Percentiles rank a stretch among this genome's conserved stretches.
Evolutionary conservation across 164 flowering plant species (phyloP).

Genomic region (Berberis thunbergii): DNA sequence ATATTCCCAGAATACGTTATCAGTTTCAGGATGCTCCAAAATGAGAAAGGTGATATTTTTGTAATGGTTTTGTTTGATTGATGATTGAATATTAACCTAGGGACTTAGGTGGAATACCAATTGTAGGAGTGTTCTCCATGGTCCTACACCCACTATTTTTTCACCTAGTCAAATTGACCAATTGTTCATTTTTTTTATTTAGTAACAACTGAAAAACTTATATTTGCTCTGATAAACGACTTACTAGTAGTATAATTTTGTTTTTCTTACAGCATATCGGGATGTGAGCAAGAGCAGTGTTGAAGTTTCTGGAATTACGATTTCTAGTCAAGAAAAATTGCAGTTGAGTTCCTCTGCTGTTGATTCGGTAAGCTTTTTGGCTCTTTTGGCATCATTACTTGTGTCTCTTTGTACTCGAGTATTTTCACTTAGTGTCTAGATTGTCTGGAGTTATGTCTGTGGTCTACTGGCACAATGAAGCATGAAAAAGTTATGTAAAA

Average conservation of each 20-base stretch:
- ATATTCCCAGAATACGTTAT: slow-evolving; percentile 78
- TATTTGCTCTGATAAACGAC: background rate
- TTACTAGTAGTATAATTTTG: background rate
- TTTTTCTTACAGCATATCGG: slow-evolving; percentile 27
- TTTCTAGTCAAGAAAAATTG: slow-evolving; percentile 19
- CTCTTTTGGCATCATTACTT: background rate
- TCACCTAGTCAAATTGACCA: background rate
- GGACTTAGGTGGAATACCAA: too few relatives aligned
- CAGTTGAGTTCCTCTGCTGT: slow-evolving; percentile 18
- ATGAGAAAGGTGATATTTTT: slow-evolving; percentile 52
- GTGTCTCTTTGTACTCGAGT: background rate
- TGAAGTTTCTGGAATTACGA: slow-evolving; percentile 35
- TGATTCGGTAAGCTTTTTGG: slow-evolving; percentile 23
- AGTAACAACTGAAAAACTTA: background rate
- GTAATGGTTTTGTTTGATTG: slow-evolving; percentile 3
- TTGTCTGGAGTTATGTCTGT: background rate
- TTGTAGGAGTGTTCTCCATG: background rate
- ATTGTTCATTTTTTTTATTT: background rate
- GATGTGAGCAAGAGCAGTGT: slow-evolving; percentile 25
- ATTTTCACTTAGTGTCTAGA: background rate
- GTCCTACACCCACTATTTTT: background rate
- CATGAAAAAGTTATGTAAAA: too few relatives aligned
- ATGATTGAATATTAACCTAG: background rate
- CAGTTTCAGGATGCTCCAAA: slow-evolving; percentile 60
- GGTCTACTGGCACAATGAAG: background rate